A percentile compares a stretch with the other conserved stretches of the same genome.
These are phyloP conservation scores for Lentinula sp. DNA, from an alignment of 768 basidiomycete genomes.

Conservation along the genomic window DNA sequence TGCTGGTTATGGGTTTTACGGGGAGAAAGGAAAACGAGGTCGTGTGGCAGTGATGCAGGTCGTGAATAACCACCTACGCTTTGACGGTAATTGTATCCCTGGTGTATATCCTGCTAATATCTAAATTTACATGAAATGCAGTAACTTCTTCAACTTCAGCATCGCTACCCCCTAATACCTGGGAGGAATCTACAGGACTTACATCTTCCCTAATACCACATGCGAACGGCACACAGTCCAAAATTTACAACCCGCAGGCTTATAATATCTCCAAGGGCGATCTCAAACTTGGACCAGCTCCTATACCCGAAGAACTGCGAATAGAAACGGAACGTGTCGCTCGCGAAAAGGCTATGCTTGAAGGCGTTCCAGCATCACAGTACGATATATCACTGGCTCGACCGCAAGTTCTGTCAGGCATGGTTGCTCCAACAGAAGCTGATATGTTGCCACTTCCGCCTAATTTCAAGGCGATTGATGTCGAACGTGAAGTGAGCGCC, in stretches of 20 bases:
- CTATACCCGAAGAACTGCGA: constrained; percentile 73
- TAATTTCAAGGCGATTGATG: constrained; percentile 78
- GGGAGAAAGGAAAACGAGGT: constrained; percentile 77
- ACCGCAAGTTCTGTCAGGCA: constrained; percentile 43
- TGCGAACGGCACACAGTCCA: constrained; percentile 40
- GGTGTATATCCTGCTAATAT: background rate
- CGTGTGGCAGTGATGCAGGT: constrained; percentile 89
- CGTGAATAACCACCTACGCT: constrained; percentile 87
- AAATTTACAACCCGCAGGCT: constrained; percentile 54
- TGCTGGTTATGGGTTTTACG: constrained; percentile 70
- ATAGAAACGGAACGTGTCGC: constrained; percentile 75
- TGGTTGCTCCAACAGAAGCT: constrained; percentile 55
- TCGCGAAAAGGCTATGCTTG: constrained; percentile 75
- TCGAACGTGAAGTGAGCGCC: constrained; percentile 85
- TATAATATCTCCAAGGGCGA: constrained; percentile 75
- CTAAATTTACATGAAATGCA: constrained; percentile 25
- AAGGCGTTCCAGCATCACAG: constrained; percentile 60
- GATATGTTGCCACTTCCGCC: constrained; percentile 81
- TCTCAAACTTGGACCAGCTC: constrained; percentile 81
- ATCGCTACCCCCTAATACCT: constrained; percentile 53
- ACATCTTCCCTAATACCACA: constrained; percentile 73
- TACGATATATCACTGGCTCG: constrained; percentile 56
- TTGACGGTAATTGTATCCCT: constrained; percentile 60
- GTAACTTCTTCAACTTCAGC: constrained; percentile 70
- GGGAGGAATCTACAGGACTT: constrained; percentile 86